Evolutionary conservation across 2,329 filamentous ascomycete genomes (phyloP), one percentile per base, ranked within the genome.

Genomic region (Pleurostoma richardsiae): DNA sequence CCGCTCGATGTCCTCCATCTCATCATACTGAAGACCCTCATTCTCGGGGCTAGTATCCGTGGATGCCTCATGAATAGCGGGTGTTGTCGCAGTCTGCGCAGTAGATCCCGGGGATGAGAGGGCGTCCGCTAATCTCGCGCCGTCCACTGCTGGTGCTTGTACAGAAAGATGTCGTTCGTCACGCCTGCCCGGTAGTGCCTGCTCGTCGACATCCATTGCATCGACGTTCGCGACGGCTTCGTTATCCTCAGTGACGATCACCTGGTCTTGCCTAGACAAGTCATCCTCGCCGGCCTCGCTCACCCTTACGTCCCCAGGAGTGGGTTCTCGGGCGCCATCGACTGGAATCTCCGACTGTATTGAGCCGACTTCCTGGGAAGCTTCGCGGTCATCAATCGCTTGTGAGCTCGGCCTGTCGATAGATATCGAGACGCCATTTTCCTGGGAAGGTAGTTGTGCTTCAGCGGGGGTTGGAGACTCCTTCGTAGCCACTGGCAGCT

Each of bases 31-130:
- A 42, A 78, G 71, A 19, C 73, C 76, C 42, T 90, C 85, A 46
- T 85, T 79, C 46, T 86, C 86, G 1, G 86, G 83, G 55, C 86
- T 90, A 2, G 87, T 90, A 54, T 86, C 83, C 1, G 86, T 81
- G 2, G 87, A 90, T 5, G 75, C 77, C 52, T 85, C 79, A 49
- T 83, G 78, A 38, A 83, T 75, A 33, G 77, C 79, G 2, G 88
- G 86, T 1, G 88, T 94, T 27, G 85, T 82, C 46, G 83, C 83
- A 40, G 86, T 90, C 56, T 85, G 83, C 2, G 83, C 78, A 30
- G 86, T 90, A 5, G 88, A 92, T 3, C 70, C 72, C 11, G 79
- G 76, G 2, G 79, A 82, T 3, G 75, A 81, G 5, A 72, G 55
- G 3, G 67, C 63, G 52, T 81, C 79, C 3, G 64, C 57, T 43